phyloP scores from a whole-genome alignment of 2,329 filamentous ascomycete genomes.

The Cordyceps sp. region DNA sequence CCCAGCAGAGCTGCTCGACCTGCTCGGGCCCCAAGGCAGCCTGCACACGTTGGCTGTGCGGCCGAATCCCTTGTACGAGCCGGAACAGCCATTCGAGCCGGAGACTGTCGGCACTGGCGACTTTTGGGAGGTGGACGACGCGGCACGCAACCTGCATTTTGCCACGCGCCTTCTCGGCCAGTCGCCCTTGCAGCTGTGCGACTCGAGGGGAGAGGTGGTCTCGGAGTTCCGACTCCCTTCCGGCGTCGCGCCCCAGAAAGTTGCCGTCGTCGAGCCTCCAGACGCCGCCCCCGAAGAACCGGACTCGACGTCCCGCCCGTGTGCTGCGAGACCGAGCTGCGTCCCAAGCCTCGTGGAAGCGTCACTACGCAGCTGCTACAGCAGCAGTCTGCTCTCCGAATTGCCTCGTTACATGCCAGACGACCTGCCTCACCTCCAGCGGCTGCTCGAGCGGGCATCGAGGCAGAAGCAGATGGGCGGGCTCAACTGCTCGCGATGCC shows the following conservation, averaged over 20 bases:
- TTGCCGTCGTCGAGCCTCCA: constrained; percentile 9
- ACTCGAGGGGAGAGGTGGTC: constrained; percentile 11
- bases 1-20: constrained; percentile 43
- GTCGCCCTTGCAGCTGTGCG: constrained; percentile 14
- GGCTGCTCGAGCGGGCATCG: constrained; percentile 21
- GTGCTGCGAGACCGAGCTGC: constrained; percentile 9
- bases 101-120: not conserved
- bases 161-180: constrained; percentile 5
- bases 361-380: constrained; percentile 28
- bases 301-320: constrained; percentile 1
- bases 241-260: constrained; percentile 5
- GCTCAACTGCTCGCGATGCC: constrained; percentile 33
- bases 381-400: constrained; percentile 22
- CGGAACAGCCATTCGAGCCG: constrained; percentile 8
- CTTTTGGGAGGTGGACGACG: constrained; percentile 1
- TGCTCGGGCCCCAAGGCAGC: constrained; percentile 28
- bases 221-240: constrained; percentile 14
- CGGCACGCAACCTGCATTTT: not conserved
- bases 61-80: constrained; percentile 45
- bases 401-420: constrained; percentile 25
- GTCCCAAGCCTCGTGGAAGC: constrained; percentile 35
- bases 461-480: constrained; percentile 29
- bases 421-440: constrained; percentile 21
- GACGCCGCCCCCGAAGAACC: too few species aligned
- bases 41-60: constrained; percentile 37